phyloP scores from a whole-genome alignment of 192 early-diverging fungal species.

The Umbelopsis sp. region DNA sequence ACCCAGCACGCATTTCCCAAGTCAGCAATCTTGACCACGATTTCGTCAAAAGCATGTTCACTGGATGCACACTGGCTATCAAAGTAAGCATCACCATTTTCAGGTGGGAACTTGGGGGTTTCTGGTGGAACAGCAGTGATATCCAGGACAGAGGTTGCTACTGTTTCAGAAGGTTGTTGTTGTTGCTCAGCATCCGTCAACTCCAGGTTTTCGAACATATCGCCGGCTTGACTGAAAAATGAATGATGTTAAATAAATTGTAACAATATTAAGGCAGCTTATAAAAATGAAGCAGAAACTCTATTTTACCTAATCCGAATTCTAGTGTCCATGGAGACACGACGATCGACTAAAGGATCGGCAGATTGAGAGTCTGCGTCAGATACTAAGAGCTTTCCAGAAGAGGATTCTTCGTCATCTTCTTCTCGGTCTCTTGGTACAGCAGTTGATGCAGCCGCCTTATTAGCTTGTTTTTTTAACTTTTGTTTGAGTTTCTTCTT shows the following conservation, averaged over 20 bases:
- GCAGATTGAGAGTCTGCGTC: neutral
- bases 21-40: slow-evolving; percentile 91
- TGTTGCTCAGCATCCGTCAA: slow-evolving; percentile 12
- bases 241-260: neutral
- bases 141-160: neutral
- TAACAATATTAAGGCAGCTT: too few relatives aligned
- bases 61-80: neutral
- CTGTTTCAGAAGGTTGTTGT: slow-evolving; percentile 1
- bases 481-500: slow-evolving; percentile 60
- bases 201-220: neutral
- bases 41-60: slow-evolving; percentile 28
- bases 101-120: slow-evolving; percentile 4
- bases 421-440: slow-evolving; percentile 1
- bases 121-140: slow-evolving; percentile 1
- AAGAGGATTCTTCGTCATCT: neutral
- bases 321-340: slow-evolving; percentile 15
- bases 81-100: neutral
- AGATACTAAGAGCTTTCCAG: neutral
- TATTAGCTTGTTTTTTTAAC: slow-evolving; percentile 32
- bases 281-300: too few relatives aligned
- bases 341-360: neutral
- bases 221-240: neutral
- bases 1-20: slow-evolving; percentile 97
- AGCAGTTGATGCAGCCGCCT: neutral
- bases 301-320: slow-evolving; percentile 3